Base-by-base conservation (phyloP, 208 protist species). In the Crithidia fasciculata region DNA sequence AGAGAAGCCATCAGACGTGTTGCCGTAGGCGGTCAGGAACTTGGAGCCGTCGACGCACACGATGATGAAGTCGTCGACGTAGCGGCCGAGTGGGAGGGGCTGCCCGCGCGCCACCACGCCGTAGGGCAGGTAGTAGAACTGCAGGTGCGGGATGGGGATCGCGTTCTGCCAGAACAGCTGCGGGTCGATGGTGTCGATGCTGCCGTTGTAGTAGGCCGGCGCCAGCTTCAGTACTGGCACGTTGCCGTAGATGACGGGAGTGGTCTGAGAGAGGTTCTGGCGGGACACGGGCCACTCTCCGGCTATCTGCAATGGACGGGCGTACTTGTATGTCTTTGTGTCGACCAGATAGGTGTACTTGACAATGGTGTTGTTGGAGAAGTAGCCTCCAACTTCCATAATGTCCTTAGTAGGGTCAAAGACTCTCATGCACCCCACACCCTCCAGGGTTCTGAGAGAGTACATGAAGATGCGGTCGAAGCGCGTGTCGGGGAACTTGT, bases 141-240 rank as follows among this genome's bases (percentile, higher is more conserved):
- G 5, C 5, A 62, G 57, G 57, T 62, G 57, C 40, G 57, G 57
- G 13, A 19, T 18, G 13, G 15, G 5, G 57, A 15, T 4, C 57
- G 40, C 6, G 8, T 13, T 47, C 5, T 5, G 4, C 57, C 57
- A 62, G 40, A 37, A 37, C 39, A 62, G 5, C 3, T 36, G 57
- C 40, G 8, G 8, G 16, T 62, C 57, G 12, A 37, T 5, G 4
- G 6, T 4, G 40, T 62, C 57, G 18, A 62, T 62, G 57, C 39
- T 62, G 40, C 57, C 57, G 40, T 62, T 62, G 57, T 62, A 62
- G 40, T 49, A 47, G 8, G 57, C 57, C 45, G 7, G 9, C 12
- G 45, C 45, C 85, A 64, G 74, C 79, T 83, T 49, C 45, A 49
- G 45, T 8, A 49, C 12, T 49, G 45, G 45, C 9, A 49, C 9